Evolutionary conservation across 768 basidiomycete species (phyloP), one percentile per base, ranked within the genome.

Genomic region (Calocybe indica): DNA sequence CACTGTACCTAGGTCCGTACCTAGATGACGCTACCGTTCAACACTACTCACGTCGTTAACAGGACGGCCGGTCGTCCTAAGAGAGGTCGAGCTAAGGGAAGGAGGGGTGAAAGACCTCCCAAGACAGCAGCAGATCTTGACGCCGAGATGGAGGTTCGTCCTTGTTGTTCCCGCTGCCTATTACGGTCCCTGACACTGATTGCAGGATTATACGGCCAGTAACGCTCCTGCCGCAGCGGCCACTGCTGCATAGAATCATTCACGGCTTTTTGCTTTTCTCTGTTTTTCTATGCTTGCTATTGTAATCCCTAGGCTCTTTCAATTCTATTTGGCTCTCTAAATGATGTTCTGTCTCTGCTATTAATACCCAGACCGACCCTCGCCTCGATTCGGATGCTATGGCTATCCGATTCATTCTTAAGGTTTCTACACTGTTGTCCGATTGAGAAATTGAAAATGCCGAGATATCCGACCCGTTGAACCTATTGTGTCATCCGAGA

Each of bases 71-170:
- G 42, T 7, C 42, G 9, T 1, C 8, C 8, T 33, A 76, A 81
- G 11, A 72, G 76, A 46, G 68, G 69, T 35, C 70, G 66, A 48
- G 66, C 64, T 34, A 59, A 59, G 37, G 66, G 65, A 48, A 71
- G 72, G 49, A 58, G 69, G 36, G 62, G 55, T 37, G 82, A 87
- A 45, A 72, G 91, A 53, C 79, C 87, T 5, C 70, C 74, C 47
- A 95, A 95, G 74, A 81, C 82, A 14, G 90, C 74, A 3, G 95
- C 90, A 31, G 91, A 94, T 62, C 80, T 98, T 37, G 95, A 98
- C 63, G 92, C 94, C 6, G 95, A 98, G 75, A 98, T 98, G 95
- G 88, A 88, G 80, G 95, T 95, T 50, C 29, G 70, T 59, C 7
- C 29, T 11, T 15, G 11, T 6, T 46, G 5, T 36, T 29, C 1